Evolutionary conservation across 2,329 filamentous ascomycete genomes (phyloP), one percentile per base, ranked within the genome.

Genomic region (Meredithiella fracta): DNA sequence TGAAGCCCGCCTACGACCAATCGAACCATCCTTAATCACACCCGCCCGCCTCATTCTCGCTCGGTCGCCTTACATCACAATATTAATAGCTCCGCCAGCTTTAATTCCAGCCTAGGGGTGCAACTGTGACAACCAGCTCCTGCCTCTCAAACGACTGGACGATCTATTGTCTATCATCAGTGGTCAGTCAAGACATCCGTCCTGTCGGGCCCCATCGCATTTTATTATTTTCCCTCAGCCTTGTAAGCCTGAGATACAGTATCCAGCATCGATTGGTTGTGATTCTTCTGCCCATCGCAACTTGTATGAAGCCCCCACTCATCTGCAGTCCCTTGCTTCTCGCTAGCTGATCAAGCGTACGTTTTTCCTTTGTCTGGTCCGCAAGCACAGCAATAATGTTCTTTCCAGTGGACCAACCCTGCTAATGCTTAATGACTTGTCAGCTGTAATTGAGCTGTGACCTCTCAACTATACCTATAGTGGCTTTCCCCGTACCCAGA

Each of bases 361-460:
- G 29, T 34, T 34, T 34, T 34, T 34, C 11, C 11, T 34, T 34
- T 11, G 5, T 34, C 29, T 34, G 29, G 29, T 34, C 29, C 29
- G 29, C 29, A 34, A 5, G 5, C 29, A 34, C 29, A 34, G 29
- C 29, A 34, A 11, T 34, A n/a, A n/a, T n/a, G n/a, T n/a, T n/a
- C n/a, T n/a, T n/a, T n/a, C 37, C 37, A n/a, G 37, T 38, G 37
- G 37, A 14, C 20, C n/a, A 44, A 20, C 40, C 40, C 40, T 44
- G 40, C 40, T 44, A 44, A 44, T n/a, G 40, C 40, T 44, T 44
- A 44, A 44, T 44, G n/a, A n/a, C 40, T 44, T 44, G 40, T 44
- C 40, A 44, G 40, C 40, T 34, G 5, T 34, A 34, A 34, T 34
- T 11, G 29, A 34, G 5, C 29, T 44, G 40, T 44, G 40, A 44